Percentiles rank a stretch among this genome's conserved stretches.
phyloP scores from a whole-genome alignment of 106 monocot species.

The Dendrobium chrysotoxum region DNA sequence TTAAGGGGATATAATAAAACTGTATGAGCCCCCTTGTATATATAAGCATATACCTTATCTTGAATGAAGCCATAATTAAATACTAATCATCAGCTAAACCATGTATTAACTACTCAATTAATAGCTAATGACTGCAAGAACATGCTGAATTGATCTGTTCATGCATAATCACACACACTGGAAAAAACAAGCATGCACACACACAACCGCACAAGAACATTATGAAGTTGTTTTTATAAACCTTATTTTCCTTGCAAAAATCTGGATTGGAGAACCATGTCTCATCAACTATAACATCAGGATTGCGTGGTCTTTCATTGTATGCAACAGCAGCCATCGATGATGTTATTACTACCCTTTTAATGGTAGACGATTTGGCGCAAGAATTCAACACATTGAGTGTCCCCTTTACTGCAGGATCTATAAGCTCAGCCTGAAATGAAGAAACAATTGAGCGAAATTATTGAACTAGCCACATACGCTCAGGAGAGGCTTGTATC shows the following conservation, averaged over 20 bases:
- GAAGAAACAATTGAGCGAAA: neutral
- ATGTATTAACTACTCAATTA: too few species aligned
- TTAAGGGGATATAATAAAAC: neutral
- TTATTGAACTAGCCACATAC: neutral
- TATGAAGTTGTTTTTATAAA: conserved; percentile 6
- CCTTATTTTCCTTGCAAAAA: conserved; percentile 39
- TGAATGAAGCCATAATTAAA: too few species aligned
- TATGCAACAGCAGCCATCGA: conserved; percentile 54
- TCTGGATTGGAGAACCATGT: conserved; percentile 63
- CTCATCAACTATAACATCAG: conserved; percentile 65
- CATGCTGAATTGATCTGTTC: too few species aligned
- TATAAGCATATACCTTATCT: too few species aligned
- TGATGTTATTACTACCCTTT: conserved; percentile 62
- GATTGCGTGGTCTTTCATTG: conserved; percentile 39
- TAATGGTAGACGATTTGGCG: conserved; percentile 41
- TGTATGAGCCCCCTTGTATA: too few species aligned
- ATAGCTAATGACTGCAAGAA: neutral
- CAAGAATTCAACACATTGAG: conserved; percentile 64
- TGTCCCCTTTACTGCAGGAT: conserved; percentile 67
- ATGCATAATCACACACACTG: too few species aligned
- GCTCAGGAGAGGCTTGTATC: too few species aligned
- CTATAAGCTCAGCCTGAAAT: conserved; percentile 58
- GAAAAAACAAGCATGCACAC: too few species aligned
- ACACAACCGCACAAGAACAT: neutral
- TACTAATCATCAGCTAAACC: too few species aligned